Percentiles rank a stretch among this genome's conserved stretches.
Evolutionary conservation across 2,329 filamentous ascomycete species (phyloP).

Genomic region (Talaromyces rugulosus): DNA sequence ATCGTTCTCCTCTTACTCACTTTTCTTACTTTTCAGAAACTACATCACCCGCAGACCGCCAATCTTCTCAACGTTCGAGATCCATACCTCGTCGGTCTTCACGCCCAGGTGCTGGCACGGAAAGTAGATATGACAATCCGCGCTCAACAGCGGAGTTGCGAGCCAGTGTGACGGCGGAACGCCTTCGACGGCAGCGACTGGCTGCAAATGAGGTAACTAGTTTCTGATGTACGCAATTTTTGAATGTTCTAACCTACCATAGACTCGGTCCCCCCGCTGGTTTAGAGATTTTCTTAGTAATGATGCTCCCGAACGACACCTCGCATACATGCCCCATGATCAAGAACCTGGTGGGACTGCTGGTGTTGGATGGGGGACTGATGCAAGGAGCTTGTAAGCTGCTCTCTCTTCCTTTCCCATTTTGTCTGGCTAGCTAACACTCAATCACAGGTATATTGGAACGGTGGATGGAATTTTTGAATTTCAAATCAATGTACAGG

Average conservation of each 20-base stretch:
- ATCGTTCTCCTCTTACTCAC: conserved; percentile 18
- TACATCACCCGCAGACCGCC: conserved; percentile 17
- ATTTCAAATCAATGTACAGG: conserved; percentile 42
- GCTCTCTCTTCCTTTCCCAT: neutral
- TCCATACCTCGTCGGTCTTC: conserved; percentile 32
- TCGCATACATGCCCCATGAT: conserved; percentile 27
- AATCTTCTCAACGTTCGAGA: conserved; percentile 27
- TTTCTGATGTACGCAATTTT: conserved; percentile 24
- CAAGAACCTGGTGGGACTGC: conserved; percentile 41
- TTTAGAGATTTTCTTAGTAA: conserved; percentile 34
- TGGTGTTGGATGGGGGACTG: conserved; percentile 44
- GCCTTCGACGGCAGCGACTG: conserved; percentile 35
- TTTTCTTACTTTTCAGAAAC: conserved; percentile 17
- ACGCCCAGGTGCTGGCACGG: conserved; percentile 20
- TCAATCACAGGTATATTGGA: conserved; percentile 39
- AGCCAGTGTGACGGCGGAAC: conserved; percentile 36
- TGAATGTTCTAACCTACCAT: conserved; percentile 3
- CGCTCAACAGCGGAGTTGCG: conserved; percentile 31
- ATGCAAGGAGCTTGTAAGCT: conserved; percentile 45
- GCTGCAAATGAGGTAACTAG: conserved; percentile 30
- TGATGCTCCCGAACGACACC: conserved; percentile 26
- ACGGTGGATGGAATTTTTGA: conserved; percentile 47
- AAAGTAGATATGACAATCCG: conserved; percentile 24
- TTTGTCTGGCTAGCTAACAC: conserved; percentile 12
- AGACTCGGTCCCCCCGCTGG: conserved; percentile 35